A percentile compares a stretch with the other conserved stretches of the same genome.
These are phyloP conservation scores for Fraxinus angustifolia DNA, from an alignment of 305 asterid genomes.

Conservation along the genomic window DNA sequence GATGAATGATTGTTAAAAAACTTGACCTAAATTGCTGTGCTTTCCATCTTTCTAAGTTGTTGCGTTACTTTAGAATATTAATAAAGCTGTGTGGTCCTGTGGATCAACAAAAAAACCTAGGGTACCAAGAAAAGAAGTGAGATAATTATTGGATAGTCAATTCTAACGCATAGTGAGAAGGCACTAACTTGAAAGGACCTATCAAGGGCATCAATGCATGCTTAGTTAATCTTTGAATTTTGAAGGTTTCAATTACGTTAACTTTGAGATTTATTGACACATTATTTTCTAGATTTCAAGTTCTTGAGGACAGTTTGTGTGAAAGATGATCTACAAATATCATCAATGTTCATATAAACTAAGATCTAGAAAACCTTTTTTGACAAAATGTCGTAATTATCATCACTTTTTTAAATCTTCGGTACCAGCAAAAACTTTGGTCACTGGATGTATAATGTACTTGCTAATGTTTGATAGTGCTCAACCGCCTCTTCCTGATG, in stretches of 20 bases:
- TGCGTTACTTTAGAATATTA: background rate
- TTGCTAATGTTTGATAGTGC: conserved; percentile 43
- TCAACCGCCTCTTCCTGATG: conserved; percentile 87
- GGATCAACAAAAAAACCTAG: background rate
- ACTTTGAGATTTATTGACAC: background rate
- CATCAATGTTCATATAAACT: background rate
- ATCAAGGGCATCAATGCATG: background rate
- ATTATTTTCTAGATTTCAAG: background rate
- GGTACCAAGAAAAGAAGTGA: background rate
- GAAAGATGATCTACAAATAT: background rate
- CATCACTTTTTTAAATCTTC: background rate
- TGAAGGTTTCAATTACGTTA: background rate
- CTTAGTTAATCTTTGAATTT: background rate
- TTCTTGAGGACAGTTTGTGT: background rate
- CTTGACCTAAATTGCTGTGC: background rate
- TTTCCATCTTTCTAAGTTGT: background rate
- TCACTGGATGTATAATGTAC: conserved; percentile 22
- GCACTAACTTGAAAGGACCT: background rate
- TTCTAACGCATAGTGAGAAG: background rate
- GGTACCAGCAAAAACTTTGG: background rate
- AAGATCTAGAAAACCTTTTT: background rate
- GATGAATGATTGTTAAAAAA: background rate
- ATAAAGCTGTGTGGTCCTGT: background rate
- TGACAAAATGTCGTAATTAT: background rate
- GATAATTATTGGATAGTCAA: background rate